Evolutionary conservation across 1,284 basidiomycete species (phyloP), one percentile per base, ranked within the genome.

Genomic region (Ceratobasidium sp.): DNA sequence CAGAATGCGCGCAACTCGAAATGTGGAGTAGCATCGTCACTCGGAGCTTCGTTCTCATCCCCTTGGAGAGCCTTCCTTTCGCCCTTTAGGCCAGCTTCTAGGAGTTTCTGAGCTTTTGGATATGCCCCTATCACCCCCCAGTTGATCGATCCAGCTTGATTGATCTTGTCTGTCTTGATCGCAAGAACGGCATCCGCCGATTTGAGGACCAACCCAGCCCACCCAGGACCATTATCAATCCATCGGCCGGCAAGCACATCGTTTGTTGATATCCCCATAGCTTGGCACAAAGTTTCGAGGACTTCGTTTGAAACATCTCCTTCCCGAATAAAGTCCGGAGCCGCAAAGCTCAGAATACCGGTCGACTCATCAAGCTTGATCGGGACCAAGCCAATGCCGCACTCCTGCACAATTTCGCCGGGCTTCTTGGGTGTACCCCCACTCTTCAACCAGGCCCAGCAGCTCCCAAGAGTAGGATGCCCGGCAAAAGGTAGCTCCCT

Each of bases 401-500:
- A 66, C 17, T 75, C 73, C 23, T 75, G 68, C 10, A 70, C 40
- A 15, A 70, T 61, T 26, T 70, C 42, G 0, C 68, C 68, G 15
- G 52, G 15, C 7, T 15, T 70, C 17, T 59, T 57, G n/a, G 68
- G 56, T 23, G 59, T 70, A 15, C 68, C 68, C 1, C 68, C 68
- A 23, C 23, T 57, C 40, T 70, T 17, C 23, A 59, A 52, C 68
- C 68, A 70, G 4, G 56, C 68, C 20, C 38, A 26, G 17, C 68
- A 70, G 38, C 68, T 59, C 12, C 68, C 68, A 12, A 70, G 62
- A 40, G 73, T 75, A 3, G 73, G 73, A 28, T 75, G 73, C 13
- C 73, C 73, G 13, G 73, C 73, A 44, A 75, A 75, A 2, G 73
- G 73, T 2, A 75, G 62, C 38, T 75, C 73, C 17, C 62, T 40